Evolutionary conservation across 2,329 filamentous ascomycete species (phyloP).

Genomic region (Taxawa tesnikishii): DNA sequence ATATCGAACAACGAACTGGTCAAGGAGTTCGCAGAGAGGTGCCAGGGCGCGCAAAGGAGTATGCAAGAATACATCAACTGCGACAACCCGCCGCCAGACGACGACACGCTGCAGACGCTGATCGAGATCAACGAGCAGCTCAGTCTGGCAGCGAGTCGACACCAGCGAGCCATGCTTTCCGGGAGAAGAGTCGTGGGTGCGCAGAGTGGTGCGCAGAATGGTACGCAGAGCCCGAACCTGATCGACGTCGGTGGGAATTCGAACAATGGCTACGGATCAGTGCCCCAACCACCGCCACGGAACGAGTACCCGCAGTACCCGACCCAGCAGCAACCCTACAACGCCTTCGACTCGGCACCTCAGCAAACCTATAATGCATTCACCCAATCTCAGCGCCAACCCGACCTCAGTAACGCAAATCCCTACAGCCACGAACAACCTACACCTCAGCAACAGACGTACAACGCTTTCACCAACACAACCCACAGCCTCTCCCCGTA

Average conservation of each 20-base stretch:
- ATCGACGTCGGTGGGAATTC: neutral
- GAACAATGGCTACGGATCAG: too few relatives aligned
- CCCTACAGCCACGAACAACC: too few relatives aligned
- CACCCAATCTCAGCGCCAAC: neutral
- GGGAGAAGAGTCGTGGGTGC: constrained; percentile 35
- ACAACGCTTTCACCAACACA: too few relatives aligned
- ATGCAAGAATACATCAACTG: constrained; percentile 78
- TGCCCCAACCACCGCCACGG: neutral
- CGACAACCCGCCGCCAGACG: constrained; percentile 70
- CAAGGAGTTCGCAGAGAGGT: constrained; percentile 82
- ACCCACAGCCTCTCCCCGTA: neutral
- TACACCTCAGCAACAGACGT: too few relatives aligned
- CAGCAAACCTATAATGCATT: neutral
- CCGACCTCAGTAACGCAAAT: neutral
- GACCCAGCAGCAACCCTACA: neutral
- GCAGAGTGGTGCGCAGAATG: constrained; percentile 11
- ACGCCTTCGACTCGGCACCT: neutral
- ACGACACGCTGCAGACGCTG: constrained; percentile 83
- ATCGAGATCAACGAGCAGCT: constrained; percentile 94
- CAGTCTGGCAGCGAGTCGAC: constrained; percentile 66
- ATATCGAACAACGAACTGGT: constrained; percentile 76
- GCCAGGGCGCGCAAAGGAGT: constrained; percentile 64
- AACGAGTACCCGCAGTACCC: neutral
- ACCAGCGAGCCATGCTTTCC: constrained; percentile 64
- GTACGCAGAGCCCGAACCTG: neutral